phyloP scores from a whole-genome alignment of 495 filamentous ascomycete species.

The Xylaria cubensis region DNA sequence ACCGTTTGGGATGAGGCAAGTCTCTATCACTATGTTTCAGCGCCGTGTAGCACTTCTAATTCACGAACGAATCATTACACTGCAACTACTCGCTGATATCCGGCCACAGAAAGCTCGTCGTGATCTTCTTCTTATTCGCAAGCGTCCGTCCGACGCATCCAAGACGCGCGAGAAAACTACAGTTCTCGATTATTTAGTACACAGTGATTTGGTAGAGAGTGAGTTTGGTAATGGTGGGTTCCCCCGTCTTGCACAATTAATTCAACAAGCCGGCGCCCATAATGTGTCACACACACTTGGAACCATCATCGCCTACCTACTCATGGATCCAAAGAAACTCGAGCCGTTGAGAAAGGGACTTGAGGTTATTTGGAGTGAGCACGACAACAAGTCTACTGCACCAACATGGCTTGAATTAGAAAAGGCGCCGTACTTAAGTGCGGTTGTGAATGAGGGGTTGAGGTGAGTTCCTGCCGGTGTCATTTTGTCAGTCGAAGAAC shows the following conservation, averaged over 20 bases:
- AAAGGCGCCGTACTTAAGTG: slow-evolving; percentile 51
- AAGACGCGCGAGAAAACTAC: slow-evolving; percentile 13
- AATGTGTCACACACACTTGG: slow-evolving; percentile 11
- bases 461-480: background rate
- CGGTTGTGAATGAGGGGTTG: slow-evolving; percentile 47
- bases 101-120: slow-evolving; percentile 1
- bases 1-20: slow-evolving; percentile 15
- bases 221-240: slow-evolving; percentile 14
- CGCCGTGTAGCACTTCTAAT: background rate
- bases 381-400: background rate
- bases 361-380: slow-evolving; percentile 8
- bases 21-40: background rate
- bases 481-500: background rate
- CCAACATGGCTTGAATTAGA: slow-evolving; percentile 45
- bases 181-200: slow-evolving; percentile 6
- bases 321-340: slow-evolving; percentile 11
- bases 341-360: background rate
- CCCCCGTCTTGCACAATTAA: slow-evolving; percentile 11
- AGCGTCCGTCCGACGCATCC: background rate
- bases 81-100: background rate
- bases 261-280: slow-evolving; percentile 9
- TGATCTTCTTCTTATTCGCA: slow-evolving; percentile 5
- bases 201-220: slow-evolving; percentile 3
- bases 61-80: background rate
- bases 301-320: slow-evolving; percentile 10